A percentile compares a stretch with the other conserved stretches of the same genome.
These are phyloP conservation scores for Salix purpurea DNA, from an alignment of 345 rosid species.

Conservation along the genomic window DNA sequence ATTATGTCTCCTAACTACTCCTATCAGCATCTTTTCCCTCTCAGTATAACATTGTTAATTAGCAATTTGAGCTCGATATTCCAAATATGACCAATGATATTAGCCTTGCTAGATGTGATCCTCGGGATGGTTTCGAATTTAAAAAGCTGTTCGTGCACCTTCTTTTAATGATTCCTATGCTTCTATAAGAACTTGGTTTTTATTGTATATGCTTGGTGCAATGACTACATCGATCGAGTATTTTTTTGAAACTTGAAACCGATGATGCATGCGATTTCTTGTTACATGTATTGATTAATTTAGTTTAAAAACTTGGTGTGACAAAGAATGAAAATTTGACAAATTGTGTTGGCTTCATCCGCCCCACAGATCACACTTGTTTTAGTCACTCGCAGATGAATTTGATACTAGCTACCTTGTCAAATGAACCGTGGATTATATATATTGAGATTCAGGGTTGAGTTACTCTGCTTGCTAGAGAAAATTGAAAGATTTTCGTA, in stretches of 20 bases:
- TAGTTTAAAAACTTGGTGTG: too few relatives aligned
- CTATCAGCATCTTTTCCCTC: background rate
- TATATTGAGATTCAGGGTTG: too few relatives aligned
- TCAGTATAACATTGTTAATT: background rate
- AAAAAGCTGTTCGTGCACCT: background rate
- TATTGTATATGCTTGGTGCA: background rate
- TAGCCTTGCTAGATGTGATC: conserved; percentile 13
- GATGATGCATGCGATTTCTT: too few relatives aligned
- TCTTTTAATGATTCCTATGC: background rate
- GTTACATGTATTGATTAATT: too few relatives aligned
- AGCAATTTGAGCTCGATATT: conserved; percentile 1
- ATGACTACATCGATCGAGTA: background rate
- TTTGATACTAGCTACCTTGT: too few relatives aligned
- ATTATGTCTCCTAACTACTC: background rate
- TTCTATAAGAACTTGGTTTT: conserved; percentile 5
- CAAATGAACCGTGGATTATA: too few relatives aligned
- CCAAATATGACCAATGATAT: conserved; percentile 8
- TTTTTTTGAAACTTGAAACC: background rate
- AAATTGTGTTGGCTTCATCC: too few relatives aligned
- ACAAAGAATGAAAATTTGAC: too few relatives aligned
- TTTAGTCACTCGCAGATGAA: too few relatives aligned
- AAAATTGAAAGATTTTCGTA: too few relatives aligned
- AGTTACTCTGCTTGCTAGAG: too few relatives aligned
- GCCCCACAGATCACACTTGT: too few relatives aligned
- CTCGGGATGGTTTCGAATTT: conserved; percentile 5